These are phyloP conservation scores for Sporothrix globosa DNA, from an alignment of 2,329 filamentous ascomycete species.

Conservation along the genomic window DNA sequence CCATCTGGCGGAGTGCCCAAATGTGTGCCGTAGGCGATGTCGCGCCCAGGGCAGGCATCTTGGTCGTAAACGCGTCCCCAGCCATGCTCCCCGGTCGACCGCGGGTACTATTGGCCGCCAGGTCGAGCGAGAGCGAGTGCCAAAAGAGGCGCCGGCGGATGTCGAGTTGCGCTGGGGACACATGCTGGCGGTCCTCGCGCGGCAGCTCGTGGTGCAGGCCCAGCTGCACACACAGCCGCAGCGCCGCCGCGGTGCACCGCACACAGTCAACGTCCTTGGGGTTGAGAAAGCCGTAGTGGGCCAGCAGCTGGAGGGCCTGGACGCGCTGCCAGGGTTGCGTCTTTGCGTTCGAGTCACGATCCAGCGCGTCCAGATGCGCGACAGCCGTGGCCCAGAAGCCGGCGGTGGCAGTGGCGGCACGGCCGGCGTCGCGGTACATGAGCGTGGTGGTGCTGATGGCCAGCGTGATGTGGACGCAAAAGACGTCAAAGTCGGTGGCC, in stretches of 20 bases:
- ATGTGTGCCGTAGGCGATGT: neutral
- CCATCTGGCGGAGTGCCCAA: neutral
- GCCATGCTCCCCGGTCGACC: neutral
- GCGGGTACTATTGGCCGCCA: slow-evolving; percentile 2
- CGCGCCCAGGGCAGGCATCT: neutral
- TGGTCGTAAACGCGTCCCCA: neutral
- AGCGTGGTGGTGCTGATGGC: slow-evolving; percentile 24
- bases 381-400: slow-evolving; percentile 21
- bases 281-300: slow-evolving; percentile 19
- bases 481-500: slow-evolving; percentile 25
- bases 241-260: neutral
- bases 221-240: slow-evolving; percentile 6
- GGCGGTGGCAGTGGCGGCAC: slow-evolving; percentile 1
- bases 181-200: neutral
- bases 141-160: slow-evolving; percentile 8
- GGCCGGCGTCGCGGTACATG: slow-evolving; percentile 21
- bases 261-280: slow-evolving; percentile 5
- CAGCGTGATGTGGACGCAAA: slow-evolving; percentile 23
- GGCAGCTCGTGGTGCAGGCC: slow-evolving; percentile 18
- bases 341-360: neutral
- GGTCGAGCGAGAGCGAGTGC: neutral
- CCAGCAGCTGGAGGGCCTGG: neutral
- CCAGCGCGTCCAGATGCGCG: neutral
- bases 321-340: slow-evolving; percentile 4
- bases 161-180: neutral